Evolutionary conservation across 2,329 filamentous ascomycete species (phyloP).

Genomic region (Tolypocladium ovalisporum): DNA sequence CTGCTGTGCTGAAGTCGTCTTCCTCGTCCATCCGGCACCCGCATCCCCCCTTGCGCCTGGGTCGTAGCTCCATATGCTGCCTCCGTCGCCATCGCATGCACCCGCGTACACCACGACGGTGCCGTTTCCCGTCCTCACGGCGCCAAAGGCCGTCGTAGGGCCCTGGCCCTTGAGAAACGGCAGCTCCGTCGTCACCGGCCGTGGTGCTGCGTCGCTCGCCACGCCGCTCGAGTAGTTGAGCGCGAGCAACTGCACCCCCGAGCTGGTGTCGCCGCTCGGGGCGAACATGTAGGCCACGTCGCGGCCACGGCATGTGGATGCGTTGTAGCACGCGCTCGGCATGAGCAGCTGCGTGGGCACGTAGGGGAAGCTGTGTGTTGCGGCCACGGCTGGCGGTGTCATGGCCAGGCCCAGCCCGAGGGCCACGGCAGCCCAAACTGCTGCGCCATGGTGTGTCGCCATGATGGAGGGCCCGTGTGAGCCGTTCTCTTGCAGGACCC

Average conservation of each 20-base stretch:
- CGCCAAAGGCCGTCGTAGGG: constrained; percentile 49
- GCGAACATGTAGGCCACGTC: constrained; percentile 61
- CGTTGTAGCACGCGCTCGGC: constrained; percentile 31
- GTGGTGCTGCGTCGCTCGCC: constrained; percentile 27
- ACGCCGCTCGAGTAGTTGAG: constrained; percentile 55
- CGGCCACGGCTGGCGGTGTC: constrained; percentile 10
- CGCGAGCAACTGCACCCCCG: constrained; percentile 42
- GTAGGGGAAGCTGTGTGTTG: constrained; percentile 53
- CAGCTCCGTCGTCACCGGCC: constrained; percentile 42
- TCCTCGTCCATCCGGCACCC: constrained; percentile 15
- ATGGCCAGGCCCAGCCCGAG: constrained; percentile 1
- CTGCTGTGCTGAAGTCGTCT: constrained; percentile 9
- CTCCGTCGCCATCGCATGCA: constrained; percentile 48
- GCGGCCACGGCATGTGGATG: constrained; percentile 20
- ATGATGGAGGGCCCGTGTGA: background rate
- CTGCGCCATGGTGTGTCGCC: background rate
- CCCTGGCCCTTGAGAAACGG: constrained; percentile 48
- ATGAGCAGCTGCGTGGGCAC: constrained; percentile 64
- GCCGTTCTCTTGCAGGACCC: background rate
- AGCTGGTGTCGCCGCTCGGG: constrained; percentile 31
- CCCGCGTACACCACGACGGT: constrained; percentile 66
- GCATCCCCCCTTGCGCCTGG: constrained; percentile 25
- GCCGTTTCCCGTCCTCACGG: constrained; percentile 56
- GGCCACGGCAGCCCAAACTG: background rate
- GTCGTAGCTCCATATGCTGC: constrained; percentile 58